Conservation (phyloP, 2,329 filamentous ascomycete genomes). For the Trichoderma atrobrunneum region DNA sequence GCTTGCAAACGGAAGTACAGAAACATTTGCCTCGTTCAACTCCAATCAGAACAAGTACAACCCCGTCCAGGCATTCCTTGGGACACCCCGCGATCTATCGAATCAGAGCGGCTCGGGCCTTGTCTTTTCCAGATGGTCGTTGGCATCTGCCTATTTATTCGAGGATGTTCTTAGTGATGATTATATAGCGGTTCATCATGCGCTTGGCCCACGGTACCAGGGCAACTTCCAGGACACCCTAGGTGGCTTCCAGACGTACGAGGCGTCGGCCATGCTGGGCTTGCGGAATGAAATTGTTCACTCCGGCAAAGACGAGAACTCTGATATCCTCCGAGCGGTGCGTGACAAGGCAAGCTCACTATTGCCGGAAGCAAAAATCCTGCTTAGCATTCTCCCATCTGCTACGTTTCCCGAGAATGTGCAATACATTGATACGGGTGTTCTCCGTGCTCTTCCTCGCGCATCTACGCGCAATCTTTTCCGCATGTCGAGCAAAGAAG, state of each 20-base stretch:
- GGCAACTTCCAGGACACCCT: slow-evolving; percentile 97
- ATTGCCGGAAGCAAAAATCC: slow-evolving; percentile 74
- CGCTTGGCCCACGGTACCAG: slow-evolving; percentile 84
- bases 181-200: slow-evolving; percentile 83
- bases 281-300: slow-evolving; percentile 88
- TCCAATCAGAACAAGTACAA: slow-evolving; percentile 56
- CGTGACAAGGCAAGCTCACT: slow-evolving; percentile 79
- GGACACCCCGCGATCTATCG: slow-evolving; percentile 86
- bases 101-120: slow-evolving; percentile 69
- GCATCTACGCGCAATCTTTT: slow-evolving; percentile 62
- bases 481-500: slow-evolving; percentile 42
- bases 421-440: slow-evolving; percentile 70
- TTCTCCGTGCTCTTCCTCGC: slow-evolving; percentile 74
- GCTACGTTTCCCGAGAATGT: slow-evolving; percentile 80
- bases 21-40: slow-evolving; percentile 68
- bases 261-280: slow-evolving; percentile 85
- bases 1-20: slow-evolving; percentile 57
- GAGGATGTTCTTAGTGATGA: slow-evolving; percentile 88
- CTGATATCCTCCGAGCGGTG: slow-evolving; percentile 87
- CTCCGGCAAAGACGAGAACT: slow-evolving; percentile 83
- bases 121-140: slow-evolving; percentile 77
- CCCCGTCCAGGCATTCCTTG: slow-evolving; percentile 86
- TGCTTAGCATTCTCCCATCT: slow-evolving; percentile 79
- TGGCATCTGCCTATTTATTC: slow-evolving; percentile 86
- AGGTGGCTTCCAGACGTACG: slow-evolving; percentile 94